A percentile compares a stretch with the other conserved stretches of the same genome.
These are phyloP conservation scores for Postia placenta DNA, from an alignment of 768 basidiomycete genomes.

Conservation along the genomic window DNA sequence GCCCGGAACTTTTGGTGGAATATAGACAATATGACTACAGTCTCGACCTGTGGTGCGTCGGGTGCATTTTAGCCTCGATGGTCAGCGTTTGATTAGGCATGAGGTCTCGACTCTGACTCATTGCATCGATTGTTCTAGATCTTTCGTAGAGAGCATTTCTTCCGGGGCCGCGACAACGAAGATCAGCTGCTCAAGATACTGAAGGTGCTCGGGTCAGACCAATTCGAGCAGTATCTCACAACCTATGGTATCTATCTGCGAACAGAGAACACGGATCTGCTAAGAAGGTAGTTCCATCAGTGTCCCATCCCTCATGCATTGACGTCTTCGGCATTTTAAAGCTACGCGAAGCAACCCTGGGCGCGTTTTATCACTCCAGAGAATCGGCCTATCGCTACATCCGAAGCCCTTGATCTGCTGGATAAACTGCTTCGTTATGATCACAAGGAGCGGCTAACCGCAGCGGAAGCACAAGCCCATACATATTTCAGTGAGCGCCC, in stretches of 20 bases:
- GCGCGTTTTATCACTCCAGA: constrained; percentile 88
- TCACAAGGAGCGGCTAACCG: constrained; percentile 92
- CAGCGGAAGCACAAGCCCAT: constrained; percentile 86
- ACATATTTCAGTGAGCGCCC: constrained; percentile 70
- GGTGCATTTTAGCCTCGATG: constrained; percentile 99
- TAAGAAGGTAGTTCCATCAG: constrained; percentile 55
- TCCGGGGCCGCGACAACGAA: constrained; percentile 99
- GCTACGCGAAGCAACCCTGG: constrained; percentile 92
- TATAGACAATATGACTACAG: constrained; percentile 98
- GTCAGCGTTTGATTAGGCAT: constrained; percentile 32
- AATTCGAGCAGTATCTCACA: constrained; percentile 85
- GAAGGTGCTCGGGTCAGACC: constrained; percentile 94
- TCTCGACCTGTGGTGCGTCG: constrained; percentile 97
- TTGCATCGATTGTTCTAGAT: constrained; percentile 50
- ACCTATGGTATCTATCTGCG: constrained; percentile 93
- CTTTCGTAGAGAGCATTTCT: constrained; percentile 97
- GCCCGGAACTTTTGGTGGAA: constrained; percentile 91
- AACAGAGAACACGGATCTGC: constrained; percentile 85
- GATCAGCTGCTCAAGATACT: constrained; percentile 97
- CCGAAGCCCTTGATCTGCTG: constrained; percentile 92
- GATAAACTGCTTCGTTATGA: constrained; percentile 95
- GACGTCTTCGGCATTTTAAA: too few species aligned
- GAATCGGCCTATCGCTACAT: constrained; percentile 89
- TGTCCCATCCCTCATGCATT: neutral
- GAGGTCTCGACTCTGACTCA: constrained; percentile 1